Evolutionary conservation across 371 early-diverging fungal genomes (phyloP).

Genomic region (Actinomucor elegans): DNA sequence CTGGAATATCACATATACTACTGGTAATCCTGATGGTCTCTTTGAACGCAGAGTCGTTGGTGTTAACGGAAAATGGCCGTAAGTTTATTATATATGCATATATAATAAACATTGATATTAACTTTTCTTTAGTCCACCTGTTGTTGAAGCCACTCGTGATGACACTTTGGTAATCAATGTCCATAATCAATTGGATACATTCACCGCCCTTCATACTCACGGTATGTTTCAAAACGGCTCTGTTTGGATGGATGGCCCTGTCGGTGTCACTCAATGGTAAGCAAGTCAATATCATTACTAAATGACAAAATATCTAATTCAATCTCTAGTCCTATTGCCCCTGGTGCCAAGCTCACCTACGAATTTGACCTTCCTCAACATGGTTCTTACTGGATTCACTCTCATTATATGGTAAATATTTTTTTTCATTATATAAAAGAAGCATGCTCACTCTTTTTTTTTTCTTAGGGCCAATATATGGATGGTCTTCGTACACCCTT

Average conservation of each 20-base stretch:
- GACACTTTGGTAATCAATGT: conserved; percentile 67
- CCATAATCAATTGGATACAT: conserved; percentile 53
- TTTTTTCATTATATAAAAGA: too few relatives aligned
- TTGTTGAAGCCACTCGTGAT: conserved; percentile 43
- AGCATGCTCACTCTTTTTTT: neutral
- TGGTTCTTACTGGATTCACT: conserved; percentile 34
- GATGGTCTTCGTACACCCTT: conserved; percentile 81
- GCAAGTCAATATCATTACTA: too few relatives aligned
- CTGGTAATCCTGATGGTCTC: conserved; percentile 70
- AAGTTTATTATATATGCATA: conserved; percentile 48
- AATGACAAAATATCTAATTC: too few relatives aligned
- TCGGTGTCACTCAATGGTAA: conserved; percentile 65
- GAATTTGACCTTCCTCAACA: conserved; percentile 47
- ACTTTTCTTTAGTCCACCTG: conserved; percentile 38
- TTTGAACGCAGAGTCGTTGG: conserved; percentile 69
- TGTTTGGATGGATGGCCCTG: conserved; percentile 67
- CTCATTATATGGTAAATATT: conserved; percentile 39
- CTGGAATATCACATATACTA: conserved; percentile 76
- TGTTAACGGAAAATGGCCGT: conserved; percentile 76
- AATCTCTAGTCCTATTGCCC: conserved; percentile 26
- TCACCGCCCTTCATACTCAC: conserved; percentile 69
- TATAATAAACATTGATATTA: conserved; percentile 31
- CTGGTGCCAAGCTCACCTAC: conserved; percentile 61
- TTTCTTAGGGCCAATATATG: conserved; percentile 66
- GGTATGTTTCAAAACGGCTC: conserved; percentile 69